Conservation (phyloP, 2,329 filamentous ascomycete species). For the Hypoxylon sp. region DNA sequence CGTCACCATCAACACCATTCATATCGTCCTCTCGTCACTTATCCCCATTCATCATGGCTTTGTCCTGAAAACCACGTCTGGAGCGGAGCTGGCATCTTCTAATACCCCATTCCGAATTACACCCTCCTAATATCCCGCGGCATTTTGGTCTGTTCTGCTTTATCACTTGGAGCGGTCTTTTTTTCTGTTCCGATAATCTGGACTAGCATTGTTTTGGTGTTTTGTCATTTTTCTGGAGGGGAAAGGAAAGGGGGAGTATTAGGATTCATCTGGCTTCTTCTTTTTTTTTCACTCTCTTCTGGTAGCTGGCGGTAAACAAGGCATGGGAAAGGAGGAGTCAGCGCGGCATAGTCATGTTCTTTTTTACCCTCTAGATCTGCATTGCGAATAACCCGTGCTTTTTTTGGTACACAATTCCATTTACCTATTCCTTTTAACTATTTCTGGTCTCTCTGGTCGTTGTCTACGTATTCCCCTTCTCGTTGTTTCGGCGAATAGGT, state of each 20-base stretch:
- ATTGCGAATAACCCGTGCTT: constrained; percentile 6
- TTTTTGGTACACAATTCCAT: constrained; percentile 10
- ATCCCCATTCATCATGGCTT: too few relatives aligned
- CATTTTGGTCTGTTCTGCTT: neutral
- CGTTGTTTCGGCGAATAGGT: constrained; percentile 27
- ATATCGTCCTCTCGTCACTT: too few relatives aligned
- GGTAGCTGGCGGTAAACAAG: constrained; percentile 16
- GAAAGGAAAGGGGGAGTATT: too few relatives aligned
- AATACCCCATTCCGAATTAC: neutral
- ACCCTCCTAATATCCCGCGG: neutral
- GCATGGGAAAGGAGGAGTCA: constrained; percentile 24
- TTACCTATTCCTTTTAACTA: too few relatives aligned
- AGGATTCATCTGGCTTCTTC: constrained; percentile 29
- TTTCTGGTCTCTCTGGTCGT: too few relatives aligned
- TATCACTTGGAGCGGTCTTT: constrained; percentile 1
- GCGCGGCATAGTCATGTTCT: constrained; percentile 28
- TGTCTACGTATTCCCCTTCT: too few relatives aligned
- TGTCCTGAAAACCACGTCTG: neutral
- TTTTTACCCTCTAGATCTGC: constrained; percentile 33
- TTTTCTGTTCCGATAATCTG: constrained; percentile 26
- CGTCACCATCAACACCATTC: neutral
- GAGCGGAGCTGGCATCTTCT: neutral
- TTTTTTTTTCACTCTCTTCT: too few relatives aligned
- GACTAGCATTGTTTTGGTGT: constrained; percentile 34
- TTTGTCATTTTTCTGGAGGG: too few relatives aligned